Base-by-base conservation (phyloP, 331 rosid species). In the Arachis monticola region DNA sequence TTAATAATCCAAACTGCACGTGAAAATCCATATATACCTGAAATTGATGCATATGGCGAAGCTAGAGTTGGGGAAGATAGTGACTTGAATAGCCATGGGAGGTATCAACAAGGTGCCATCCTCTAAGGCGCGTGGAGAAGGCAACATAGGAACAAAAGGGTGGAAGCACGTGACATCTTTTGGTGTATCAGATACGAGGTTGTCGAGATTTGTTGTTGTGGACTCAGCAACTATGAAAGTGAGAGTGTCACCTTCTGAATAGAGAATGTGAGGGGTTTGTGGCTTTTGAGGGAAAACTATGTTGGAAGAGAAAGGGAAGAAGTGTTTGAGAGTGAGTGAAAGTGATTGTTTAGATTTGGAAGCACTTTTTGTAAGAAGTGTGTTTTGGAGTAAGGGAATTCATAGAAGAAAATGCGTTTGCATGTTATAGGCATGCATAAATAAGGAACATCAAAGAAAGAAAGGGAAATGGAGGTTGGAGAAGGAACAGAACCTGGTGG, bases 291-390 rank as follows among this genome's bases (percentile, higher is more conserved):
- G 85, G 62, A 40, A 64, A 1, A 80, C 44, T 12, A 84, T 51
- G n/a, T 68, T 73, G 6, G 80, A 69, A 6, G 81, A 62, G 10
- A 70, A 66, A 4, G 89, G 90, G 60, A 82, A 89, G 47, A 84
- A 87, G 81, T 69, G 88, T 10, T 68, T 85, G 80, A 87, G 90
- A 65, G 89, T 40, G 38, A 80, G 81, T 32, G 92, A 85, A 67
- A 90, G 89, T 30, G 92, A 77, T 70, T 42, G 69, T 55, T 79
- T 84, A 90, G 85, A 63, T 41, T 4, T 11, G 89, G 88, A 32
- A 86, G 79, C 60, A 74, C 3, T 0, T 64, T n/a, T 59, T 69
- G 76, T 2, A 52, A 1, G 80, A 87, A 87, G 42, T 82, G 72
- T 6, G 75, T 75, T 0, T 81, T 59, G 0, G 90, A 44, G 63